Conservation (phyloP, 1,139 yeast species). For the Kluyveromyces sp. region DNA sequence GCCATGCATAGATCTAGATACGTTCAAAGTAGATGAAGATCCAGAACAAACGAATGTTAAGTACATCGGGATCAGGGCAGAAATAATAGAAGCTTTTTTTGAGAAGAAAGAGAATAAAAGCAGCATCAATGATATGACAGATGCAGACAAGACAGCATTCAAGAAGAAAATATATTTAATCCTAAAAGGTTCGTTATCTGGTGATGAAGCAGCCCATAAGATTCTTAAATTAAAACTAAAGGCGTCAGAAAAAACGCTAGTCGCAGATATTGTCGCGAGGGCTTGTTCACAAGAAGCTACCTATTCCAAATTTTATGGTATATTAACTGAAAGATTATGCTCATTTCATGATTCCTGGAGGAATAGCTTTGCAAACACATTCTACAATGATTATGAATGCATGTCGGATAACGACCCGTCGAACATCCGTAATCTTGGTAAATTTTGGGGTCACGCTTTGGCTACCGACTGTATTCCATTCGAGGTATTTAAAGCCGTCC, state of each 20-base stretch:
- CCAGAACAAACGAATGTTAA: slow-evolving; percentile 44
- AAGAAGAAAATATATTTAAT: slow-evolving; percentile 75
- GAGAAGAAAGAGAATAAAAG: not conserved
- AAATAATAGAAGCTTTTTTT: not conserved
- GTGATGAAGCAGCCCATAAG: slow-evolving; percentile 91
- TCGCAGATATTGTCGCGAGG: slow-evolving; percentile 71
- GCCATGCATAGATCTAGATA: slow-evolving; percentile 43
- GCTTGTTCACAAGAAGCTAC: slow-evolving; percentile 85
- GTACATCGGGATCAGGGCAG: slow-evolving; percentile 31
- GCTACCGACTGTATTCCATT: slow-evolving; percentile 66
- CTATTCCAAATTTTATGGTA: slow-evolving; percentile 79
- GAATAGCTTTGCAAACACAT: slow-evolving; percentile 42
- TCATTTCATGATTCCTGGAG: slow-evolving; percentile 49
- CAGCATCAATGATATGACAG: slow-evolving; percentile 59
- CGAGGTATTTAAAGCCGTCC: slow-evolving; percentile 44
- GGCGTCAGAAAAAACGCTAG: slow-evolving; percentile 35
- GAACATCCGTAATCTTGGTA: slow-evolving; percentile 71
- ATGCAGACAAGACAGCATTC: slow-evolving; percentile 50
- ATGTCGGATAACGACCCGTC: slow-evolving; percentile 66
- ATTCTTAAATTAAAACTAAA: slow-evolving; percentile 44
- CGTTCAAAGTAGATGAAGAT: slow-evolving; percentile 45
- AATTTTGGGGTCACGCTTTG: slow-evolving; percentile 78
- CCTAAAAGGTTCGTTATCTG: slow-evolving; percentile 85
- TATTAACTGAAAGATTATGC: slow-evolving; percentile 64
- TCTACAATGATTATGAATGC: slow-evolving; percentile 47